A percentile compares a stretch with the other conserved stretches of the same genome.
phyloP scores from a whole-genome alignment of 805 yeast species.

The Clavispora santaluciae region DNA sequence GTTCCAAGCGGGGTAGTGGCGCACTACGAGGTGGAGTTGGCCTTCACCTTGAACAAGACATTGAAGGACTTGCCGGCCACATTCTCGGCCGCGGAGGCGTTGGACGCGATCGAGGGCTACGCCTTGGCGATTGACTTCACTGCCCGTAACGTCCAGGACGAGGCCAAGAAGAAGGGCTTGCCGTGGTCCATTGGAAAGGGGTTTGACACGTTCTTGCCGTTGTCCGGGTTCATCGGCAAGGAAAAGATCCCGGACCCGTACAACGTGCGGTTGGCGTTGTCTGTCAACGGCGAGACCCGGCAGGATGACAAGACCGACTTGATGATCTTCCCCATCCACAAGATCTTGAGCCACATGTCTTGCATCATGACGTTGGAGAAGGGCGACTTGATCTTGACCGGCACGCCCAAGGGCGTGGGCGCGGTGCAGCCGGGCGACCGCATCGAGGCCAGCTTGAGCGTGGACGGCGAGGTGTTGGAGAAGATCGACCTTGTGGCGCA shows the following conservation, averaged over 20 bases:
- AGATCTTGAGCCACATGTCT: constrained; percentile 74
- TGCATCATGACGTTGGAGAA: constrained; percentile 85
- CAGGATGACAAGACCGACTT: constrained; percentile 74
- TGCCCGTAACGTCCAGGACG: constrained; percentile 93
- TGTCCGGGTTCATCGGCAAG: constrained; percentile 71
- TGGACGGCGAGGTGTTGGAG: constrained; percentile 52
- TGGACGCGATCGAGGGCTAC: constrained; percentile 79
- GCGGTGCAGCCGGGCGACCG: constrained; percentile 71
- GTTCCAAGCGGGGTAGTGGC: constrained; percentile 76
- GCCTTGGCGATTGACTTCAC: constrained; percentile 91
- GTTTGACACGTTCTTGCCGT: constrained; percentile 90
- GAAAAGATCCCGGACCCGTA: constrained; percentile 65
- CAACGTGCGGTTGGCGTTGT: constrained; percentile 56
- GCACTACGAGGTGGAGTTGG: constrained; percentile 94
- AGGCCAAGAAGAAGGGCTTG: constrained; percentile 86
- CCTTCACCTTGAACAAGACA: constrained; percentile 62
- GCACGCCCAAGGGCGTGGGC: constrained; percentile 99
- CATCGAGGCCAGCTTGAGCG: constrained; percentile 57
- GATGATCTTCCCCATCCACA: constrained; percentile 86
- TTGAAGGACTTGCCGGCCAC: constrained; percentile 57
- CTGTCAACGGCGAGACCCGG: constrained; percentile 63
- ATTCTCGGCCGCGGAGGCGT: constrained; percentile 62
- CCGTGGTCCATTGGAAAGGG: constrained; percentile 98
- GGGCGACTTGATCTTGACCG: constrained; percentile 89
- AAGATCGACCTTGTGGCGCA: constrained; percentile 48